Conservation (phyloP, 1,284 basidiomycete genomes). For the Inonotus hispidus region DNA sequence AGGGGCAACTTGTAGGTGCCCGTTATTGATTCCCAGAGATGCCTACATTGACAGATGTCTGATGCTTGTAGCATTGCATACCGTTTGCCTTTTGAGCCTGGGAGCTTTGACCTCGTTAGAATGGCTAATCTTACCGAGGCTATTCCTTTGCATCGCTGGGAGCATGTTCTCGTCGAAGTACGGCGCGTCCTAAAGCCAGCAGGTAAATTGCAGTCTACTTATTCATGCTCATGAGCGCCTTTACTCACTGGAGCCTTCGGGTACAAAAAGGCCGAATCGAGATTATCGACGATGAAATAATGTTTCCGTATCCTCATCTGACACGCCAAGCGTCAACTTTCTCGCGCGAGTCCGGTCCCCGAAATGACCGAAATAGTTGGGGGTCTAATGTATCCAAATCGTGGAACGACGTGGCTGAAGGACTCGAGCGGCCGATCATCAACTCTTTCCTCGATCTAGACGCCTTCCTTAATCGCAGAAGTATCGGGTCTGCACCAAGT, state of each 20-base stretch:
- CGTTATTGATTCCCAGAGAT: not conserved
- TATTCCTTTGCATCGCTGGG: slow-evolving; percentile 56
- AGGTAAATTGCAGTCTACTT: not conserved
- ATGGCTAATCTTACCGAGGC: slow-evolving; percentile 60
- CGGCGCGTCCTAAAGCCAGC: slow-evolving; percentile 49
- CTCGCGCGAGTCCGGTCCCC: slow-evolving; percentile 18
- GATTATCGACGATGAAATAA: slow-evolving; percentile 63
- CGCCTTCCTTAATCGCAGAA: not conserved
- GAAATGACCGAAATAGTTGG: slow-evolving; percentile 8
- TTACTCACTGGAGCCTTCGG: not conserved
- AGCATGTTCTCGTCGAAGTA: slow-evolving; percentile 49
- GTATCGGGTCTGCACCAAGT: slow-evolving; percentile 10
- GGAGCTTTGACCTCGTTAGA: slow-evolving; percentile 63
- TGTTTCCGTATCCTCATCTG: slow-evolving; percentile 46
- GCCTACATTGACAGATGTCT: slow-evolving; percentile 5
- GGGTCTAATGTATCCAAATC: slow-evolving; percentile 2
- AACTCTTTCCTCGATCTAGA: slow-evolving; percentile 16
- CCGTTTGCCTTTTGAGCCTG: slow-evolving; percentile 51
- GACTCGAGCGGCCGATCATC: not conserved
- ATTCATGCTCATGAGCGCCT: not conserved
- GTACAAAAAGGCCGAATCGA: slow-evolving; percentile 49
- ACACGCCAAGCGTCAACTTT: slow-evolving; percentile 12
- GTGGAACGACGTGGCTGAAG: slow-evolving; percentile 17
- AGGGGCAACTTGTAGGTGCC: slow-evolving; percentile 60
- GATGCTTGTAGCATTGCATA: slow-evolving; percentile 40